Evolutionary conservation across 129 eudicot species (phyloP), one percentile per base, ranked within the genome.

Genomic region (Rutidosis leptorrhynchoides): DNA sequence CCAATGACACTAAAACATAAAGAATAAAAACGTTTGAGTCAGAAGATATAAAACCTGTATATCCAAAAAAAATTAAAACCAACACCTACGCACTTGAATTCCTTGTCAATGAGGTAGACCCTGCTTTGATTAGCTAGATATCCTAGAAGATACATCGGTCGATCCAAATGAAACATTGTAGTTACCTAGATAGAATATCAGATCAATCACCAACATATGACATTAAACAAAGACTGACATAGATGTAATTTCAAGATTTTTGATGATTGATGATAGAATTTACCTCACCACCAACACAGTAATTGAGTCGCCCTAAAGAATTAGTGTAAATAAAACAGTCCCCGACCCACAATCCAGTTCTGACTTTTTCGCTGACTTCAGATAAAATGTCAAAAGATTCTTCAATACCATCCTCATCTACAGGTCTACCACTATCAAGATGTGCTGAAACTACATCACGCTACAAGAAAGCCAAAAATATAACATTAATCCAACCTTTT

Each of bases 261-360:
- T n/a, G n/a, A n/a, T n/a, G n/a, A n/a, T 64, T 35, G 48, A 48
- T 53, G 42, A 54, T 28, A 67, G 15, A 66, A 43, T 62, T 45
- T 91, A 91, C 97, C 97, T 91, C 97, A 55, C 97, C 97, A 58
- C 97, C 97, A 69, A 91, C 97, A 84, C 97, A 91, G 71, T 91
- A 91, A 76, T 91, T 91, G 58, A 91, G 97, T 72, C 97, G 76
- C 97, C 97, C 85, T 59, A 88, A 87, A 65, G 93, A 78, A 74
- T 91, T 91, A 66, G 81, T 91, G 82, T 91, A 91, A 32, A 91
- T 87, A 64, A 91, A 91, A 57, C 97, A 91, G 74, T 91, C 97
- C 43, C 97, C 97, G 45, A 91, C 97, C 97, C 97, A 91, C 71
- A 91, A 51, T 62, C 97, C 97, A 20, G 97, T 91, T 69, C 97